Base-by-base conservation (phyloP, 108 stramenopile genomes). In the Craspedostauros australis region DNA sequence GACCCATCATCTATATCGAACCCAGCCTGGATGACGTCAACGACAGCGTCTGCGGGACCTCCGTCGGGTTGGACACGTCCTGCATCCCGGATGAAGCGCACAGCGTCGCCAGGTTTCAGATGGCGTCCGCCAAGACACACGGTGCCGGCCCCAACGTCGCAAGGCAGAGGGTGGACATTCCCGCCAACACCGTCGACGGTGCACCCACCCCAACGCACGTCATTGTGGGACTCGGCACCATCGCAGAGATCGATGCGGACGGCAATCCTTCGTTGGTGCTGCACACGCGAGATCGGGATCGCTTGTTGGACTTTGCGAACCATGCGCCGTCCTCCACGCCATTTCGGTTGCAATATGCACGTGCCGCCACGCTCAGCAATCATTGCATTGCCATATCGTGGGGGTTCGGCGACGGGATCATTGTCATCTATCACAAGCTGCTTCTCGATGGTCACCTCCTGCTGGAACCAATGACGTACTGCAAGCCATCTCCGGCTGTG, bases 381-480 rank as follows among this genome's bases (percentile, higher is more conserved):
- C 78, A 86, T 42, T 84, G 84, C 56, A 55, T 88, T 19, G 70
- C 66, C 4, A 61, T 88, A 5, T 84, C 84, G 26, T 93, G 91
- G 91, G 89, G 89, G 38, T 48, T 74, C 25, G 50, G 47, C 14
- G 86, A 86, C 62, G 86, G 82, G 3, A 51, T 70, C 15, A 40
- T 86, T 32, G 75, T 75, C 2, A 29, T 88, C 22, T 92, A 92
- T 65, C 79, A 82, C 11, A 55, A 84, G 22, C 39, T 66, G 0
- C 9, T 31, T 16, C 0, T 53, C 15, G 2, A 45, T 24, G 50
- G 31, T 19, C 52, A 47, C n/a, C n/a, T n/a, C n/a, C n/a, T n/a
- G n/a, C n/a, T n/a, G n/a, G n/a, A n/a, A n/a, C n/a, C n/a, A n/a
- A n/a, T n/a, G n/a, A n/a, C n/a, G n/a, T n/a, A n/a, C n/a, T n/a